Conservation (phyloP, 768 basidiomycete species). For the Holtermanniella nyarrowii region DNA sequence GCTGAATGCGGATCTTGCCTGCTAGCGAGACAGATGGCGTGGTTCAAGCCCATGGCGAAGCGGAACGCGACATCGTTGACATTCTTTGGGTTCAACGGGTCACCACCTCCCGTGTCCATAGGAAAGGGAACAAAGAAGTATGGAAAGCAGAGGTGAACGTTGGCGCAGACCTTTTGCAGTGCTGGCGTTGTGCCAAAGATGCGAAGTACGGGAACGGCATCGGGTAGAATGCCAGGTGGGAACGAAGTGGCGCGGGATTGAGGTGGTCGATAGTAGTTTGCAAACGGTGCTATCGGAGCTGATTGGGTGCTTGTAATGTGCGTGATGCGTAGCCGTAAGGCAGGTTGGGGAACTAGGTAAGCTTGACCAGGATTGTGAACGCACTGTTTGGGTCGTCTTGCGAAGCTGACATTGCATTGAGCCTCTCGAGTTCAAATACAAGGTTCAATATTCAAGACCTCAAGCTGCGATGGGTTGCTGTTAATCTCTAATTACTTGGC, state of each 20-base stretch:
- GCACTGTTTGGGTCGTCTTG: not conserved
- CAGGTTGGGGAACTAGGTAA: constrained; percentile 1
- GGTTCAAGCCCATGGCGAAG: constrained; percentile 66
- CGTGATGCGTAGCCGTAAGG: constrained; percentile 41
- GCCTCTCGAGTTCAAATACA: no score
- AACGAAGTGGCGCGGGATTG: constrained; percentile 24
- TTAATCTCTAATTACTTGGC: no score
- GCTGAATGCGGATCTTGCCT: constrained; percentile 59
- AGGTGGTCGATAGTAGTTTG: constrained; percentile 25
- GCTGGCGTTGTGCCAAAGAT: constrained; percentile 74
- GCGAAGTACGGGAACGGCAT: constrained; percentile 65
- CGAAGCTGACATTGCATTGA: not conserved
- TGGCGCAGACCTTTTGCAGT: constrained; percentile 70
- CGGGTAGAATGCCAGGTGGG: constrained; percentile 43
- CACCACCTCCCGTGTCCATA: constrained; percentile 57
- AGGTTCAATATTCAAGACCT: no score
- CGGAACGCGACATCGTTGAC: constrained; percentile 63
- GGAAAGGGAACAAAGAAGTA: constrained; percentile 86
- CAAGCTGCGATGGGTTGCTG: no score
- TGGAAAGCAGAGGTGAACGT: constrained; percentile 69
- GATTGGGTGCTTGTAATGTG: constrained; percentile 37
- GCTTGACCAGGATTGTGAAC: not conserved
- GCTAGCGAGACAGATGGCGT: constrained; percentile 71
- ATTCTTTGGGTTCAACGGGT: constrained; percentile 35
- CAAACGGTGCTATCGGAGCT: constrained; percentile 22